A percentile compares a stretch with the other conserved stretches of the same genome.
These are phyloP conservation scores for Dipodascopsis tothii DNA, from an alignment of 805 yeast genomes.

Conservation along the genomic window DNA sequence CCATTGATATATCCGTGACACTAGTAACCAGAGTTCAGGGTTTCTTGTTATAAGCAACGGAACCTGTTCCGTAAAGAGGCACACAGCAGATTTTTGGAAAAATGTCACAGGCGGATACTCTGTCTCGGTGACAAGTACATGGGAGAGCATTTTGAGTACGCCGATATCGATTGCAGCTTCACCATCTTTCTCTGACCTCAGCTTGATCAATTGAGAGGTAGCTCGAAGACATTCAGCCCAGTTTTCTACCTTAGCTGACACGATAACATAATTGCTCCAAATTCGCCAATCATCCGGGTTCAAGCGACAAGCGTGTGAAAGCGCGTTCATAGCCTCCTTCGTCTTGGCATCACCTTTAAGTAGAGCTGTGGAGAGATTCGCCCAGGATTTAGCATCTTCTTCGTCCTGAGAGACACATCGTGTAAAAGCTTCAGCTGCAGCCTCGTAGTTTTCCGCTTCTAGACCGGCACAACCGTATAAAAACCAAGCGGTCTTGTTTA, in stretches of 20 bases:
- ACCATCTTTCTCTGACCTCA: constrained; percentile 49
- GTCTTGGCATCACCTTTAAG: constrained; percentile 34
- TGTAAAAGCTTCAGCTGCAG: constrained; percentile 87
- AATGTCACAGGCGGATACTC: constrained; percentile 43
- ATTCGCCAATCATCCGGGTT: constrained; percentile 73
- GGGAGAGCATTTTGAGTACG: constrained; percentile 65
- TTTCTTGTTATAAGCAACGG: constrained; percentile 63
- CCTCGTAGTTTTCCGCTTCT: constrained; percentile 58
- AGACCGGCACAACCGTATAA: constrained; percentile 86
- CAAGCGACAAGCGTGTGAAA: constrained; percentile 64
- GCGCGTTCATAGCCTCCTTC: constrained; percentile 72
- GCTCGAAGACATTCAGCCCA: constrained; percentile 87
- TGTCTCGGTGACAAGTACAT: constrained; percentile 45
- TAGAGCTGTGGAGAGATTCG: constrained; percentile 78
- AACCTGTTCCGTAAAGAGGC: constrained; percentile 59
- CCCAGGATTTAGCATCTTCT: constrained; percentile 76
- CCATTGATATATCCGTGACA: constrained; percentile 85
- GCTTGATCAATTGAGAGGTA: constrained; percentile 51
- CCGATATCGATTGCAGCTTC: constrained; percentile 68
- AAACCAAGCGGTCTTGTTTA: constrained; percentile 77
- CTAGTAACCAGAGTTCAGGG: constrained; percentile 68
- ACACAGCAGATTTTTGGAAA: constrained; percentile 63
- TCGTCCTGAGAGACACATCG: constrained; percentile 84
- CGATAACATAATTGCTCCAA: constrained; percentile 78
- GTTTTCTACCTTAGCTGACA: constrained; percentile 72